A percentile compares a stretch with the other conserved stretches of the same genome.
These are phyloP conservation scores for Dinochytrium kinnereticum DNA, from an alignment of 371 early-diverging fungal genomes.

Conservation along the genomic window DNA sequence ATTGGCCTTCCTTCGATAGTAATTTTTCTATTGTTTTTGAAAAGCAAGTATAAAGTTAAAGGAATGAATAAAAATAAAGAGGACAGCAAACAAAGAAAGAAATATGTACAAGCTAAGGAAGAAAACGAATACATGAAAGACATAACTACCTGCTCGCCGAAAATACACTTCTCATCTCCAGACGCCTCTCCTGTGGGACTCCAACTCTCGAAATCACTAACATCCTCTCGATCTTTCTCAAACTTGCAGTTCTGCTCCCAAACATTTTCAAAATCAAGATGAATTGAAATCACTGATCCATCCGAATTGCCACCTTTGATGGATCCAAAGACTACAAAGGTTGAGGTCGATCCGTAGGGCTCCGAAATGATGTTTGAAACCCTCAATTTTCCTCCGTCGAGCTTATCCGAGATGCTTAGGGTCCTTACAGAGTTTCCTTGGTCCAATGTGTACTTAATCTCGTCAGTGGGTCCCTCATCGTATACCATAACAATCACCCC, in stretches of 20 bases:
- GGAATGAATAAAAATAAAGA: too few relatives aligned
- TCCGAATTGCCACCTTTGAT: constrained; percentile 25
- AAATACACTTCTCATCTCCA: constrained; percentile 40
- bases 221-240: constrained; percentile 23
- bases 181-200: constrained; percentile 28
- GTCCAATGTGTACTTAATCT: constrained; percentile 47
- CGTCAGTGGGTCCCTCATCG: constrained; percentile 45
- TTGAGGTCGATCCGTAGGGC: constrained; percentile 44
- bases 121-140: too few relatives aligned
- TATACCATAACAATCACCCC: constrained; percentile 54
- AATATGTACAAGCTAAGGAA: too few relatives aligned
- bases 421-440: constrained; percentile 36
- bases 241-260: constrained; percentile 44
- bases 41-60: background rate
- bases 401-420: constrained; percentile 13
- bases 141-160: constrained; percentile 46
- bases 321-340: constrained; percentile 52
- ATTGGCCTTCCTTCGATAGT: constrained; percentile 47
- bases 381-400: constrained; percentile 41
- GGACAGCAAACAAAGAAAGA: too few relatives aligned
- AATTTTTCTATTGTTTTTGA: constrained; percentile 43
- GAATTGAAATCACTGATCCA: constrained; percentile 33
- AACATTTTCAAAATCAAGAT: constrained; percentile 46
- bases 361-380: constrained; percentile 53
- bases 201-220: constrained; percentile 57